Base-by-base conservation (phyloP, 805 yeast species). In the Candida ficus region DNA sequence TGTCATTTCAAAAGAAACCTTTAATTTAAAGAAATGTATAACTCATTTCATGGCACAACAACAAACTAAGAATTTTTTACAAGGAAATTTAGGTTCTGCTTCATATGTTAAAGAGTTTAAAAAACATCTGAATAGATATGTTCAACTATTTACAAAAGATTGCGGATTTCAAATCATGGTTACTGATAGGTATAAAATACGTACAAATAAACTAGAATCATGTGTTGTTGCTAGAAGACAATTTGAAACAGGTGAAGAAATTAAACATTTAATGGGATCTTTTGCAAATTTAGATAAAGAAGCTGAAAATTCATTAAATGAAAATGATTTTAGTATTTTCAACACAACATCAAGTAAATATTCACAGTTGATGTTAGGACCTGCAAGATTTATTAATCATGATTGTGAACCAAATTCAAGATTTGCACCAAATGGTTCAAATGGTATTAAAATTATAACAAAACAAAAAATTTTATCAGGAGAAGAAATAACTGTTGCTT, bases 361-460 rank as follows among this genome's bases (percentile, higher is more conserved):
- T 4, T 54, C 63, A 17, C 63, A 70, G 38, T 50, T 71, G 21
- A 66, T 71, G 74, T 55, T 71, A 29, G 76, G 76, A 0, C 76
- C 76, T 0, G 62, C 68, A 12, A 54, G 76, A 29, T 71, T 71
- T 46, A 66, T 71, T 8, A 71, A 71, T 47, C 76, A 71, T 47
- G 70, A 70, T 47, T 71, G 76, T 48, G 45, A 59, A n/a, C 63
- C 71, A 5, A 71, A 71, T 47, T 60, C 70, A 2, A 54, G 53
- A 29, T 69, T 71, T 44, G 45, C 54, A 5, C 50, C 67, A 4
- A 41, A 45, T 0, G 16, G 23, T 13, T 52, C 56, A 11, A 39
- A 37, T 21, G 62, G 54, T 7, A 58, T 71, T 56, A 49, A 52
- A 18, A 53, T 71, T 5, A 45, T 53, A 6, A 64, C 74, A 1